phyloP scores from a whole-genome alignment of 2,329 filamentous ascomycete species.

The Lecanicillium sp. region DNA sequence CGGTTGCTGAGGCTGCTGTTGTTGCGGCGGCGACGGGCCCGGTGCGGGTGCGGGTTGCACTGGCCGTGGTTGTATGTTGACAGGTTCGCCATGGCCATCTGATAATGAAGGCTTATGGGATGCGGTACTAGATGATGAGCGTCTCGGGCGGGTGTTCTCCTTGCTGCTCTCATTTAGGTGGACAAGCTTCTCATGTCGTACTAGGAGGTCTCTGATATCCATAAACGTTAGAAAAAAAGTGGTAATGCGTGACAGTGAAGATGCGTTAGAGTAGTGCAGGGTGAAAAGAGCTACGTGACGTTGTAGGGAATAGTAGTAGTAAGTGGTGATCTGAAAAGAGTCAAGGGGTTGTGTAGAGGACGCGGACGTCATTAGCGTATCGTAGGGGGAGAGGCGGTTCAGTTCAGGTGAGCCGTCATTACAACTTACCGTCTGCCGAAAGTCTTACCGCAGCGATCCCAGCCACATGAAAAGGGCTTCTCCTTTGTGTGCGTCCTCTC shows the following conservation, averaged over 20 bases:
- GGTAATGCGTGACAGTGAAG: neutral
- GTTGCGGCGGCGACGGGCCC: constrained; percentile 14
- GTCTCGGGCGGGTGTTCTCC: constrained; percentile 41
- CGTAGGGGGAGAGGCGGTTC: too few species aligned
- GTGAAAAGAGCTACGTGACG: constrained; percentile 2
- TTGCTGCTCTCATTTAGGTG: constrained; percentile 53
- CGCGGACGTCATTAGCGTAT: too few species aligned
- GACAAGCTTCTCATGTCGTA: constrained; percentile 56
- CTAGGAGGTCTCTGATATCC: constrained; percentile 56
- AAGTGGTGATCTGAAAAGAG: too few species aligned
- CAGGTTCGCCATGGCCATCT: constrained; percentile 37
- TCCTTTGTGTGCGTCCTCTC: constrained; percentile 58
- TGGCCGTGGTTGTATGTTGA: constrained; percentile 29
- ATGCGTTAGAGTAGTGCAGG: constrained; percentile 8
- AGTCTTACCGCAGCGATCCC: constrained; percentile 52
- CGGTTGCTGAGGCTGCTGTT: constrained; percentile 14
- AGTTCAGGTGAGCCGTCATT: constrained; percentile 1
- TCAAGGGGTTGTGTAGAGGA: too few species aligned
- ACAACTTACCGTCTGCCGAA: constrained; percentile 52
- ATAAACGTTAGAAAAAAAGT: constrained; percentile 40
- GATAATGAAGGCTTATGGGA: constrained; percentile 37
- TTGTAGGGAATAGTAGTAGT: neutral
- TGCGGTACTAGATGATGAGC: constrained; percentile 37
- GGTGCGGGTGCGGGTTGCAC: constrained; percentile 22
- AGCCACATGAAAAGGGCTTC: constrained; percentile 53